phyloP scores from a whole-genome alignment of 352 stramenopile genomes.

The Phytophthora foliorum region DNA sequence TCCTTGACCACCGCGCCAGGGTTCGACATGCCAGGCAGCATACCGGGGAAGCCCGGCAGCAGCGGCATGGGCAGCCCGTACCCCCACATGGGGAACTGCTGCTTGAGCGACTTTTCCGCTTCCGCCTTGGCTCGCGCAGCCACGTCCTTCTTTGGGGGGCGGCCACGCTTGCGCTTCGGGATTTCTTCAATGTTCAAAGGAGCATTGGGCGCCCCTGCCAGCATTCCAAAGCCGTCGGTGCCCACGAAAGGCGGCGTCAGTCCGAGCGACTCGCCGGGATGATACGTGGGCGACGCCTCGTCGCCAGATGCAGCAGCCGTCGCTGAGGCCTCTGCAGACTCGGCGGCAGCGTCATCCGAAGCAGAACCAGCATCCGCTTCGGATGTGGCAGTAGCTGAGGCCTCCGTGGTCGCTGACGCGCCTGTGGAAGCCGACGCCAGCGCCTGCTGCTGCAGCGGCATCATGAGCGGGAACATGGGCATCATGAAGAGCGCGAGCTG shows the following conservation, averaged over 20 bases:
- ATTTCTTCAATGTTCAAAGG: constrained; percentile 55
- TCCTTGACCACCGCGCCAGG: constrained; percentile 45
- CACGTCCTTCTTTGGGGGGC: constrained; percentile 76
- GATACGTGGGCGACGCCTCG: constrained; percentile 36
- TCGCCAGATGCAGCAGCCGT: constrained; percentile 3
- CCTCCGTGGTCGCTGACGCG: not conserved
- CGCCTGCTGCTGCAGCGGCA: constrained; percentile 57
- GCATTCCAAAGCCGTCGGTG: constrained; percentile 44
- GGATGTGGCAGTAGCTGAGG: too few relatives aligned
- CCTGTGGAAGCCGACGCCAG: constrained; percentile 13
- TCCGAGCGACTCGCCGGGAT: constrained; percentile 36
- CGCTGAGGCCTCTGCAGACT: too few relatives aligned
- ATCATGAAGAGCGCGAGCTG: constrained; percentile 84
- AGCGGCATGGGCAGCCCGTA: constrained; percentile 69
- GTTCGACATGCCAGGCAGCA: constrained; percentile 43
- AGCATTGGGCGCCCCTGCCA: constrained; percentile 27
- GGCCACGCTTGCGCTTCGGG: constrained; percentile 75
- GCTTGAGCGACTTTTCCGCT: constrained; percentile 66
- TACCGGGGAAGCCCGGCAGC: constrained; percentile 52
- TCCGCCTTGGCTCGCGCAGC: constrained; percentile 57
- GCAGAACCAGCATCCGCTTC: not conserved
- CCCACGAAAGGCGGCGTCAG: constrained; percentile 35
- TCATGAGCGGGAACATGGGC: constrained; percentile 84
- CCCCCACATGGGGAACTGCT: constrained; percentile 74
- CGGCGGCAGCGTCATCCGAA: constrained; percentile 11